These are phyloP conservation scores for Phlyctochytrium planicorne DNA, from an alignment of 192 early-diverging fungal genomes.

Conservation along the genomic window DNA sequence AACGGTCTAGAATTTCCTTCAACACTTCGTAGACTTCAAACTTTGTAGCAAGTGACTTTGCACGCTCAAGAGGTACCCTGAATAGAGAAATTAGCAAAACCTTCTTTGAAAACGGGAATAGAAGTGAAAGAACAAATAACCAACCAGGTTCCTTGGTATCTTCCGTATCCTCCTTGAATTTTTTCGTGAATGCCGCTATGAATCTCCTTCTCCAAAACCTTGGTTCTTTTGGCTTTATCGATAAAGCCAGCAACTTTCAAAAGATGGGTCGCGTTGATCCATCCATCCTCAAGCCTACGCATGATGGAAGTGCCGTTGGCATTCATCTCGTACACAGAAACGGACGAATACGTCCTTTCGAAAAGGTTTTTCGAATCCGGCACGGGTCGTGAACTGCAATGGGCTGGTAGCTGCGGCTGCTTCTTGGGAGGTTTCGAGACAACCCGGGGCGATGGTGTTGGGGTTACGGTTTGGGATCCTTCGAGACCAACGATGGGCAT, in stretches of 20 bases:
- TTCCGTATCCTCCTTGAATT: slow-evolving; percentile 97
- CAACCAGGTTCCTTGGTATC: slow-evolving; percentile 91
- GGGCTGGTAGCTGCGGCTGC: neutral
- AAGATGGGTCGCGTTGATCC: slow-evolving; percentile 59
- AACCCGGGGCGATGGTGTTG: neutral
- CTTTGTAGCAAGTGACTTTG: slow-evolving; percentile 72
- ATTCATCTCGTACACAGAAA: slow-evolving; percentile 47
- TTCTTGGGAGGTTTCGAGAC: neutral
- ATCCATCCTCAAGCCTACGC: slow-evolving; percentile 43
- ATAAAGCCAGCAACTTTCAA: slow-evolving; percentile 50
- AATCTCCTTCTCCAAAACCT: slow-evolving; percentile 67
- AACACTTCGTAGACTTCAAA: slow-evolving; percentile 75
- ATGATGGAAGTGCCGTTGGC: slow-evolving; percentile 34
- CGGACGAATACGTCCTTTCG: slow-evolving; percentile 38
- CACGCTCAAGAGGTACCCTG: slow-evolving; percentile 85
- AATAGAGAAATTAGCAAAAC: slow-evolving; percentile 33
- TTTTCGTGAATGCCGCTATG: slow-evolving; percentile 79
- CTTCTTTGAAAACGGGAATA: neutral
- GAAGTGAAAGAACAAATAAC: slow-evolving; percentile 12
- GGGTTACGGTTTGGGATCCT: neutral
- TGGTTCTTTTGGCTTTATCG: slow-evolving; percentile 53
- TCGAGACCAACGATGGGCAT: neutral
- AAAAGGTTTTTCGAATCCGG: neutral
- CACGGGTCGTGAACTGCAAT: neutral
- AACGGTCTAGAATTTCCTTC: slow-evolving; percentile 18